phyloP scores from a whole-genome alignment of 257 asterid genomes.

The Mentha longifolia region DNA sequence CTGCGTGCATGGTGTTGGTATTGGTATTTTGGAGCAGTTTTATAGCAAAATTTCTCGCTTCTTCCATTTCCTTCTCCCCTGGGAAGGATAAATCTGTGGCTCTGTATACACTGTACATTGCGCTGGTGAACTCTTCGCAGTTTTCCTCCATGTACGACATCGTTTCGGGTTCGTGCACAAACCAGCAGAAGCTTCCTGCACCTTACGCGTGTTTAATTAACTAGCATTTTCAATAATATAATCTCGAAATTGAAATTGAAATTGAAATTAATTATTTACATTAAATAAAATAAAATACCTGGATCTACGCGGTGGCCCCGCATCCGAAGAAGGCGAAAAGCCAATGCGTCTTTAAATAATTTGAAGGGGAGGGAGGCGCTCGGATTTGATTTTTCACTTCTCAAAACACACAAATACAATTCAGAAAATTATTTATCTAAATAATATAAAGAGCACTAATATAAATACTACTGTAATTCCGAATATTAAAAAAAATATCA shows the following conservation, averaged over 20 bases:
- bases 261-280: background rate
- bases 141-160: slow-evolving; percentile 42
- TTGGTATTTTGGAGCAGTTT: slow-evolving; percentile 39
- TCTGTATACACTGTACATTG: slow-evolving; percentile 50
- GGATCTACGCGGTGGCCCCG: slow-evolving; percentile 51
- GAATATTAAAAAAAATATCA: too few relatives aligned
- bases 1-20: background rate
- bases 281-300: slow-evolving; percentile 22
- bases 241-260: background rate
- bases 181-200: slow-evolving; percentile 66
- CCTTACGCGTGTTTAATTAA: too few relatives aligned
- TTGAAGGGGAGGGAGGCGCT: slow-evolving; percentile 26
- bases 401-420: background rate
- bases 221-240: too few relatives aligned
- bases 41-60: slow-evolving; percentile 49
- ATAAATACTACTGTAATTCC: too few relatives aligned
- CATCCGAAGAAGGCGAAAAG: slow-evolving; percentile 65
- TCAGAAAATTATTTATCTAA: too few relatives aligned
- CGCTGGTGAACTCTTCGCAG: slow-evolving; percentile 27
- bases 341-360: slow-evolving; percentile 61
- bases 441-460: too few relatives aligned
- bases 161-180: slow-evolving; percentile 40
- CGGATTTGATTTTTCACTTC: slow-evolving; percentile 29
- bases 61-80: slow-evolving; percentile 48
- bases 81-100: slow-evolving; percentile 55